Evolutionary conservation across 176 grass and related monocot species (phyloP), one percentile per base, ranked within the genome.

Genomic region (Avena atlantica): DNA sequence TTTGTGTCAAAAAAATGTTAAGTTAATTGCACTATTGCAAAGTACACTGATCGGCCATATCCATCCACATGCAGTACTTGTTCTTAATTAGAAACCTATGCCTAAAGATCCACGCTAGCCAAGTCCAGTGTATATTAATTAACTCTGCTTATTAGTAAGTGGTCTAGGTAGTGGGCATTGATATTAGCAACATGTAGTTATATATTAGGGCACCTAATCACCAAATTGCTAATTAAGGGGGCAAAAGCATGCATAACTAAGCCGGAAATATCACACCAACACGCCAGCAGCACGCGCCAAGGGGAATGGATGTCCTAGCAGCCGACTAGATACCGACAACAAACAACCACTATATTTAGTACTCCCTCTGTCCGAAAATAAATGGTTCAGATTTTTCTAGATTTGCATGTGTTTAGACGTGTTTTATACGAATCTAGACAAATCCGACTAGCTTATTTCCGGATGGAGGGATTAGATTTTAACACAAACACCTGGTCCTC

Each of bases 211-310:
- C 11, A 63, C 12, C 24, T 52, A 78, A 42, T 53, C 67, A 40
- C n/a, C 79, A 90, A 71, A 82, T 90, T 86, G 72, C 25, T 40
- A 15, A 58, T 82, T 58, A 48, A 60, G 36, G 23, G 21, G 13
- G 20, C 19, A 29, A 51, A 86, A 61, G 70, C 61, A 52, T 37
- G 51, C 12, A 10, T n/a, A 58, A 85, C 12, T 47, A 15, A 56
- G 16, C 79, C 36, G 10, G 15, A 85, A 14, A 86, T 80, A 80
- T 87, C 66, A 12, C 64, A 63, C 17, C 67, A 81, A 81, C 71
- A 27, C n/a, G 12, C 13, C 71, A 74, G 58, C 42, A 60, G 62
- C 45, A 40, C 21, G 70, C 48, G 70, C 48, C 45, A 87, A 82
- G 48, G 49, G 69, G 34, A 72, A 74, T 75, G 69, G n/a, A 48